phyloP scores from a whole-genome alignment of 768 basidiomycete species.

The Mycena rebaudengoi region DNA sequence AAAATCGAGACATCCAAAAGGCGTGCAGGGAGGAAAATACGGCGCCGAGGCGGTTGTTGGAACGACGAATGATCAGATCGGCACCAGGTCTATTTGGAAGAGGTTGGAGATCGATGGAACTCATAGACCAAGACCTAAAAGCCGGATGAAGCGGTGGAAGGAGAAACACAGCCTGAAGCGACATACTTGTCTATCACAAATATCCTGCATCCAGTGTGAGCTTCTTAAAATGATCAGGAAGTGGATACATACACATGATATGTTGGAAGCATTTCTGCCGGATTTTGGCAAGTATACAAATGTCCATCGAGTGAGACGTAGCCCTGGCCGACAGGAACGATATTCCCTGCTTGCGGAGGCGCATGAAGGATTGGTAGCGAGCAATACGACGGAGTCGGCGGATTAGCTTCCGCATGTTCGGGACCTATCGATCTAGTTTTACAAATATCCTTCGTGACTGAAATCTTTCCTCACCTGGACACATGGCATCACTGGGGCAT shows the following conservation, averaged over 20 bases:
- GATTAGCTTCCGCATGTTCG: constrained; percentile 53
- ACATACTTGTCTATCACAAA: constrained; percentile 61
- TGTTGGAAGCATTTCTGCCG: constrained; percentile 57
- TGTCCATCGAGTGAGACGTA: constrained; percentile 68
- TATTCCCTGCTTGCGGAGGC: constrained; percentile 28
- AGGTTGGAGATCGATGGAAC: constrained; percentile 48
- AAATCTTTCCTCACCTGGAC: constrained; percentile 51
- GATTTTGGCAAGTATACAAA: constrained; percentile 61
- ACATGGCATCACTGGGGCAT: constrained; percentile 57
- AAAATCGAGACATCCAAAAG: constrained; percentile 64
- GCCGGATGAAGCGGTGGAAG: background rate
- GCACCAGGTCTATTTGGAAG: constrained; percentile 52
- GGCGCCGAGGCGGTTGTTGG: constrained; percentile 64
- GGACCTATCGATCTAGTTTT: constrained; percentile 44
- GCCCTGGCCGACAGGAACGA: constrained; percentile 38
- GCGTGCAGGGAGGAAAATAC: constrained; percentile 62
- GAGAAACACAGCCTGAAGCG: background rate
- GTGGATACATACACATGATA: constrained; percentile 67
- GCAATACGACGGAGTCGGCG: constrained; percentile 63
- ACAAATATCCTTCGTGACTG: background rate
- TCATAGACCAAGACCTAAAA: constrained; percentile 63
- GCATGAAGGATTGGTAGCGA: constrained; percentile 64
- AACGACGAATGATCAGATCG: constrained; percentile 41
- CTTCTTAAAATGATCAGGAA: too few relatives aligned
- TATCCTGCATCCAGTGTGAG: constrained; percentile 21